These are phyloP conservation scores for Parasarocladium wereldwijsianum DNA, from an alignment of 2,329 filamentous ascomycete species.

Conservation along the genomic window DNA sequence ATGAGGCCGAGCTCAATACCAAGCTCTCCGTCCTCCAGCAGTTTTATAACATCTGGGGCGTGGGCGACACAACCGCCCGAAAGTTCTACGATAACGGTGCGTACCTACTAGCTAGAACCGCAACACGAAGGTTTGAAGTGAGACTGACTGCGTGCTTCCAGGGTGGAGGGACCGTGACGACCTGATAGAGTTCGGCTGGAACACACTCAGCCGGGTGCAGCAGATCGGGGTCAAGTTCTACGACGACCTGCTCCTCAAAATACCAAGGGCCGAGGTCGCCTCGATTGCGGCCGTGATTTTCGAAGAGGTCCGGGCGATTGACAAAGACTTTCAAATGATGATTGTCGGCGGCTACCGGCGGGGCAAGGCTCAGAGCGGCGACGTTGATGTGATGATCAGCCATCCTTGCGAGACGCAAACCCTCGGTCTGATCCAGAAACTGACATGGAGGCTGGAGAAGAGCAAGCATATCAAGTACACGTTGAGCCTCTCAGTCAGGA, in stretches of 20 bases:
- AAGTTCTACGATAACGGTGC: constrained; percentile 58
- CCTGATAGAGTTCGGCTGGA: constrained; percentile 71
- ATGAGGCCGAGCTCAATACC: constrained; percentile 47
- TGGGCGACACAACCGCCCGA: constrained; percentile 65
- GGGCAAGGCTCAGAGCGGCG: constrained; percentile 58
- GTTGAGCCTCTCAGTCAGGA: constrained; percentile 53
- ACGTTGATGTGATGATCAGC: constrained; percentile 76
- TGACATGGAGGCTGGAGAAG: constrained; percentile 57
- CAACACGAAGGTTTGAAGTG: too few relatives aligned
- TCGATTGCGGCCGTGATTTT: constrained; percentile 50
- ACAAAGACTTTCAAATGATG: constrained; percentile 36
- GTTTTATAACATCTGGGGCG: constrained; percentile 88
- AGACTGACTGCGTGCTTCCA: constrained; percentile 9
- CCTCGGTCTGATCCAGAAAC: constrained; percentile 50
- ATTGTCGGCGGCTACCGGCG: constrained; percentile 73
- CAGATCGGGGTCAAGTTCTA: constrained; percentile 93
- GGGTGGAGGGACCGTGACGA: constrained; percentile 79
- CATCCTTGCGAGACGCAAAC: constrained; percentile 61
- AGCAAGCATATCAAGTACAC: constrained; percentile 68
- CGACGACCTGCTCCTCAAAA: constrained; percentile 61
- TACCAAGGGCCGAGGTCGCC: constrained; percentile 62
- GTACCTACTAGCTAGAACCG: neutral
- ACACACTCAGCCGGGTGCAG: constrained; percentile 58
- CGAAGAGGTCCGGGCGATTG: constrained; percentile 49
- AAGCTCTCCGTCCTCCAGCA: constrained; percentile 47